These are phyloP conservation scores for Elsinoe fawcettii DNA, from an alignment of 2,329 filamentous ascomycete species.

Conservation along the genomic window DNA sequence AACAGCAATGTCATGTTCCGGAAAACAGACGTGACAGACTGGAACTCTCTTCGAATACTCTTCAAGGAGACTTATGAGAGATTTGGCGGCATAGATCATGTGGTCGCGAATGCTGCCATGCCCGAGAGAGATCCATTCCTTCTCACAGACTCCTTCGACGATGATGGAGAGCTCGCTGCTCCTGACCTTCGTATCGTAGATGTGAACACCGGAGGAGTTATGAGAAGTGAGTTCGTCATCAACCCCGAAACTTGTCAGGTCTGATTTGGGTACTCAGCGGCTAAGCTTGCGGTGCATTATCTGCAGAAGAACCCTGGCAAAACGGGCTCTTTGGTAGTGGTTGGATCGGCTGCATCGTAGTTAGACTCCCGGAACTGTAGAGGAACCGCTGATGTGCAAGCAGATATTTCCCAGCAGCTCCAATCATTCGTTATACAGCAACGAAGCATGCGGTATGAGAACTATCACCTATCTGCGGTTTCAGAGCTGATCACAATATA, in stretches of 20 bases:
- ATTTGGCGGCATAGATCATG: conserved; percentile 3
- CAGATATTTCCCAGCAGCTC: conserved; percentile 2
- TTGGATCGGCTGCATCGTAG: conserved; percentile 3
- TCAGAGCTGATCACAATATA: neutral
- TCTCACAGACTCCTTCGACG: neutral
- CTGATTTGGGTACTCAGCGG: neutral
- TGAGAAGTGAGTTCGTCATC: neutral
- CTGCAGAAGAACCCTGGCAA: neutral
- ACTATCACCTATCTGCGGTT: neutral
- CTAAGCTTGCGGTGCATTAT: neutral
- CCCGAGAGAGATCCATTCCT: conserved; percentile 3
- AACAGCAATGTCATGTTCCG: neutral
- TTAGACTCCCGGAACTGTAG: neutral
- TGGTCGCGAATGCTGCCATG: conserved; percentile 4
- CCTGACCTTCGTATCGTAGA: neutral
- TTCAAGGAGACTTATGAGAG: neutral
- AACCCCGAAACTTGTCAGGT: no score
- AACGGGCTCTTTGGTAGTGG: neutral
- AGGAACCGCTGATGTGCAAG: neutral
- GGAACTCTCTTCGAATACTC: neutral
- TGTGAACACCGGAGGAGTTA: neutral
- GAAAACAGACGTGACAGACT: neutral
- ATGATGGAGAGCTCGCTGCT: conserved; percentile 4
- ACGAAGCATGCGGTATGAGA: conserved; percentile 4
- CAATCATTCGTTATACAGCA: neutral